Conservation (phyloP, 345 rosid genomes). For the Murraya koenigii region DNA sequence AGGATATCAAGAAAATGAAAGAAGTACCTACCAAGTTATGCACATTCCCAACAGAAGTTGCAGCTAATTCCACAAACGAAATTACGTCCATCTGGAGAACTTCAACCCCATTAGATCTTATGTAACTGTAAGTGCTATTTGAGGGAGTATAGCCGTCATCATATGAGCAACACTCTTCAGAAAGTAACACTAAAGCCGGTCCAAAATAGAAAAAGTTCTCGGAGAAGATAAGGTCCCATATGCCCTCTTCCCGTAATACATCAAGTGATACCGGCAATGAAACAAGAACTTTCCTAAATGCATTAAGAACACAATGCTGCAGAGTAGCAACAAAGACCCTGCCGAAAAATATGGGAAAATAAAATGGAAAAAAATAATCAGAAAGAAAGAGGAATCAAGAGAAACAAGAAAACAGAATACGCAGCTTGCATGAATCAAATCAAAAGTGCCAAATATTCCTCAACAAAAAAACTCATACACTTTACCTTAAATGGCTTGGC, state of each 20-base stretch:
- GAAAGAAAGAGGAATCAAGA: conserved; percentile 4
- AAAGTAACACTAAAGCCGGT: conserved; percentile 34
- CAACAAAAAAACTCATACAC: background rate
- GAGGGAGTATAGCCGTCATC: conserved; percentile 23
- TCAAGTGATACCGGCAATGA: conserved; percentile 48
- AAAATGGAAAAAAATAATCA: background rate
- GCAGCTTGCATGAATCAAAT: conserved; percentile 2
- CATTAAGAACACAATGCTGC: conserved; percentile 52
- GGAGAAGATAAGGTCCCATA: conserved; percentile 78
- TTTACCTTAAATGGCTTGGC: conserved; percentile 56
- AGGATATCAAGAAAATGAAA: conserved; percentile 12
- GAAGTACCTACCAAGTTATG: conserved; percentile 55
- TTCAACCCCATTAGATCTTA: conserved; percentile 33
- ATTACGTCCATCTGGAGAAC: conserved; percentile 56
- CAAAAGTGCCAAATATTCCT: background rate
- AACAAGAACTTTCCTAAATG: conserved; percentile 55
- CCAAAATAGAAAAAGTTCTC: conserved; percentile 63
- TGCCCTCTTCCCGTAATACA: conserved; percentile 55
- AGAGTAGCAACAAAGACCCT: conserved; percentile 50
- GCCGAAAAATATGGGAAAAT: conserved; percentile 13
- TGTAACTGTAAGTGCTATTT: conserved; percentile 14
- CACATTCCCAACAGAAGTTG: conserved; percentile 48
- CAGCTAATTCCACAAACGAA: conserved; percentile 63
- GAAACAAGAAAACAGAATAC: conserved; percentile 5
- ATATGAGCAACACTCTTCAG: conserved; percentile 26